Evolutionary conservation across 768 basidiomycete species (phyloP), one percentile per base, ranked within the genome.

Genomic region (Agrocybe pediades): DNA sequence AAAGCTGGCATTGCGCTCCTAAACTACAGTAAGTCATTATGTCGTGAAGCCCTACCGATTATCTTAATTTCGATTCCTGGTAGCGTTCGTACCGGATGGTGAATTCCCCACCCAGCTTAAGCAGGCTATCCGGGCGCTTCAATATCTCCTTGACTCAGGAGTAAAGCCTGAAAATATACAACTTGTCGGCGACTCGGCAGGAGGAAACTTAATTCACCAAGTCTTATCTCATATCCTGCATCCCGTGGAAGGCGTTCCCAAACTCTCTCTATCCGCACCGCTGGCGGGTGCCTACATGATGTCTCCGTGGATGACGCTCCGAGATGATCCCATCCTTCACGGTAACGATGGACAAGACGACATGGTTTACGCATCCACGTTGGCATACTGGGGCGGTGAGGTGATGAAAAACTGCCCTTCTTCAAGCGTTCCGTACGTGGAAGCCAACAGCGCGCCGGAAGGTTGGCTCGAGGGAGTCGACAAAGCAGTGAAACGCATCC

Each of bases 121-220:
- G 4, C 71, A 76, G 50, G 57, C 65, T 1, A 51, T 63, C 2
- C 52, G 58, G 9, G 74, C 68, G 1, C 51, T 76, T 16, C 49
- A 68, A 23, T 68, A 72, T 52, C 63, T 78, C 15, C 46, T 71
- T 30, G 54, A 59, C 13, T 54, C 57, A 1, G 73, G 72, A 6
- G 55, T 71, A 1, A 49, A 62, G 7, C 71, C 72, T 2, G 52
- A 63, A 39, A 64, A 74, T 51, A 61, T 76, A n/a, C 60, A 68
- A 42, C 46, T 77, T 6, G 65, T 63, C 1, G 74, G 74, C 15
- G 75, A 77, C 57, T 77, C 75, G 2, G 75, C 75, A 16, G 76
- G 77, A 9, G 74, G 59, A 0, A 71, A 69, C 42, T 65, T 77
- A 19, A 57, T 71, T 17, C 58, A 74, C 21, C 70, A 75, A 52